phyloP scores from a whole-genome alignment of 805 yeast species.

The Wickerhamiella azyma region DNA sequence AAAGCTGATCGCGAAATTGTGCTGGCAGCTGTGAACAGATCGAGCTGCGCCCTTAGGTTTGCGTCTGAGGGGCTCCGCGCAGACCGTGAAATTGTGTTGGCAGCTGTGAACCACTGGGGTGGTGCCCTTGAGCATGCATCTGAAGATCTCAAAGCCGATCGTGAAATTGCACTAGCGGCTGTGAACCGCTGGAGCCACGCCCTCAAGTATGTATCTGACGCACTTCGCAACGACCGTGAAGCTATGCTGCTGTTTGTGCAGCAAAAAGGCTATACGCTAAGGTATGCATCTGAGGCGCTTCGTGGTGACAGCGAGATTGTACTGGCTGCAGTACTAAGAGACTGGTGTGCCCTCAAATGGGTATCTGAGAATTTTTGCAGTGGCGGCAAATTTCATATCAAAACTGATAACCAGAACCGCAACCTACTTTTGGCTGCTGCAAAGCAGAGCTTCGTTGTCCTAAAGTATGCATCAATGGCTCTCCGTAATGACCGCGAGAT shows the following conservation, averaged over 20 bases:
- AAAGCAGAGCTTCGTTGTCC: not conserved
- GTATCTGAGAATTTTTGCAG: too few relatives aligned
- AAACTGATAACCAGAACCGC: too few relatives aligned
- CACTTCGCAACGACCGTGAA: slow-evolving; percentile 2
- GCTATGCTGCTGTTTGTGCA: not conserved
- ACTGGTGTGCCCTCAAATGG: too few relatives aligned
- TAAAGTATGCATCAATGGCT: not conserved
- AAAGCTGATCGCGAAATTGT: too few relatives aligned
- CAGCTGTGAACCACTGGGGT: not conserved
- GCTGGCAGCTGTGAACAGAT: too few relatives aligned
- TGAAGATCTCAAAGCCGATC: not conserved
- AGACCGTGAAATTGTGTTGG: not conserved
- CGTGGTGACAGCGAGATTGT: not conserved
- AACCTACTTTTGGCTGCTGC: not conserved
- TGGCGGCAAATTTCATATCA: too few relatives aligned
- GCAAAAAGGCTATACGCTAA: too few relatives aligned
- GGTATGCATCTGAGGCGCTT: not conserved
- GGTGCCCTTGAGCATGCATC: slow-evolving; percentile 1
- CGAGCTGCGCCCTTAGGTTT: too few relatives aligned
- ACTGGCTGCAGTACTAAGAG: not conserved
- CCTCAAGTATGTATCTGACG: not conserved
- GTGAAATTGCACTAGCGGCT: not conserved
- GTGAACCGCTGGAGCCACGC: not conserved
- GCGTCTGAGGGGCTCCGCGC: not conserved
- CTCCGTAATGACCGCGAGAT: not conserved